Evolutionary conservation across 129 eudicot species (phyloP).

Genomic region (Solidago caesia): DNA sequence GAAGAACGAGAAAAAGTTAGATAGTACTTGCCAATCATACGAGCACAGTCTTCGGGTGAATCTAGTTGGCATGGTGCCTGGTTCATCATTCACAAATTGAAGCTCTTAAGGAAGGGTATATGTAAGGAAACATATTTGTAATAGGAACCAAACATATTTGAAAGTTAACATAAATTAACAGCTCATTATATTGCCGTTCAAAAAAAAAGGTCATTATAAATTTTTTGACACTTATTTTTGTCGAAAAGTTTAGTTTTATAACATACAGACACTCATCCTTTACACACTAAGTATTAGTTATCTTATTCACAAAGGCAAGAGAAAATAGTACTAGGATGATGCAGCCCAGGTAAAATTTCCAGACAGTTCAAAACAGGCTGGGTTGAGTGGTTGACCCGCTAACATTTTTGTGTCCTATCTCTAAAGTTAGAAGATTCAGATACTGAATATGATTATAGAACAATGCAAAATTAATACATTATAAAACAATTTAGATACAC

Average conservation of each 20-base stretch:
- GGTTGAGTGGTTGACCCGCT: not conserved
- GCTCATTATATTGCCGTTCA: no score
- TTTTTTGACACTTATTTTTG: not conserved
- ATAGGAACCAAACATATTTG: not conserved
- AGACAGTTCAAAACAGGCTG: not conserved
- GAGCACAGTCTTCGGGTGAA: conserved; percentile 91
- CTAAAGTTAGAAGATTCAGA: not conserved
- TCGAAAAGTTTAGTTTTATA: not conserved
- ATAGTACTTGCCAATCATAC: conserved; percentile 62
- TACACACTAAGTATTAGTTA: not conserved
- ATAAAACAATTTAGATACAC: not conserved
- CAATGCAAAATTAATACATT: not conserved
- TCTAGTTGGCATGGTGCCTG: conserved; percentile 80
- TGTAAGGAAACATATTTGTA: not conserved
- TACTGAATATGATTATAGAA: not conserved
- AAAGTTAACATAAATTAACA: not conserved
- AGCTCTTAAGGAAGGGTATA: conserved; percentile 16
- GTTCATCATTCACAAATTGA: conserved; percentile 18
- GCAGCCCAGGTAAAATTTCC: not conserved
- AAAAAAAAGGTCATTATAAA: not conserved
- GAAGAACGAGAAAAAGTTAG: not conserved
- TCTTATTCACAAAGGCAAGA: not conserved
- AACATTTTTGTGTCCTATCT: not conserved
- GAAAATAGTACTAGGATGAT: not conserved
- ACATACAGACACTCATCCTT: not conserved